These are phyloP conservation scores for Scenedesmus sp. DNA, from an alignment of 163 green algal species.

Conservation along the genomic window DNA sequence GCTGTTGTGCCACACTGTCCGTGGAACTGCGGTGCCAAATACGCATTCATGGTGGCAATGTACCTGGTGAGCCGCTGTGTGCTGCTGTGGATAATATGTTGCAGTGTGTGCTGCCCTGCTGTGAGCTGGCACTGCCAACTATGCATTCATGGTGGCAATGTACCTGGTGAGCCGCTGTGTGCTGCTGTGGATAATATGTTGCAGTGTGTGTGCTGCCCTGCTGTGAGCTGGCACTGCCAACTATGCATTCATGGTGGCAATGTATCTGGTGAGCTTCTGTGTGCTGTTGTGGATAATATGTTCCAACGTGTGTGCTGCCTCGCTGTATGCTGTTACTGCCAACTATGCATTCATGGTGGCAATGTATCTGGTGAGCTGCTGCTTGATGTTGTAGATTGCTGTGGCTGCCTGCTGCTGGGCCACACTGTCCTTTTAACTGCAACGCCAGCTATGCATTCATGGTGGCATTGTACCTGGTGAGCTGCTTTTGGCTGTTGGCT, in stretches of 20 bases:
- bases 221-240: constrained; percentile 61
- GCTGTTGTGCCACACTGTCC: constrained; percentile 22
- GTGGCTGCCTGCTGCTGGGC: constrained; percentile 42
- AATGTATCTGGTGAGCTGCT: constrained; percentile 61
- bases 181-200: too few species aligned
- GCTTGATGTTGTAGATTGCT: background rate
- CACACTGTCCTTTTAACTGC: too few species aligned
- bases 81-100: too few species aligned
- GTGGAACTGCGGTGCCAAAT: constrained; percentile 60
- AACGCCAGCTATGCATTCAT: constrained; percentile 77
- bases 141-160: constrained; percentile 58
- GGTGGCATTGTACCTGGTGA: constrained; percentile 67
- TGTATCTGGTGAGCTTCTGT: constrained; percentile 61
- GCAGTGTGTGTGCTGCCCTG: too few species aligned
- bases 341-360: constrained; percentile 76
- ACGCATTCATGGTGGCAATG: constrained; percentile 59
- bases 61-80: too few species aligned
- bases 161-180: too few species aligned
- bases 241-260: constrained; percentile 73
- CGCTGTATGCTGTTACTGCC: constrained; percentile 60
- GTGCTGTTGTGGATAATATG: background rate
- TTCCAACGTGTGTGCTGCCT: background rate
- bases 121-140: constrained; percentile 66
- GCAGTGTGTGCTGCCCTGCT: too few species aligned
- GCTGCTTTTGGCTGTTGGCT: background rate